Evolutionary conservation across 805 yeast species (phyloP).

Genomic region (Priceomyces melissophilus): DNA sequence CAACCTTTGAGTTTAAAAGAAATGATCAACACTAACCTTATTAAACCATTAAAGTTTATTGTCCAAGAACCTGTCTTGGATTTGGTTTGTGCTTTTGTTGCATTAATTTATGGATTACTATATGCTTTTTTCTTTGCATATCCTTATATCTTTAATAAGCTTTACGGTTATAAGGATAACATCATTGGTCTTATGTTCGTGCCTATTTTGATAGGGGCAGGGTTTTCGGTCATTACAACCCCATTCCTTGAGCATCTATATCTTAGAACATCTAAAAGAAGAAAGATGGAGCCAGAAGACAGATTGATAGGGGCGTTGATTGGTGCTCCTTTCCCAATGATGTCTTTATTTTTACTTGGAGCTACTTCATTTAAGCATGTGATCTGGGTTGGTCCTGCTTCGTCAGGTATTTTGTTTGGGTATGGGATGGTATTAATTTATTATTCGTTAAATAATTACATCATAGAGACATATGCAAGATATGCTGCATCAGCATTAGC

Average conservation of each 20-base stretch:
- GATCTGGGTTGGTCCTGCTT: slow-evolving; percentile 64
- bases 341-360: slow-evolving; percentile 75
- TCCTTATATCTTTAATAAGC: slow-evolving; percentile 79
- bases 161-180: slow-evolving; percentile 76
- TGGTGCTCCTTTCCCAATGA: slow-evolving; percentile 80
- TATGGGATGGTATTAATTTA: slow-evolving; percentile 60
- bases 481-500: slow-evolving; percentile 80
- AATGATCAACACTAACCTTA: slow-evolving; percentile 65
- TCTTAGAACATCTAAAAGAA: slow-evolving; percentile 43
- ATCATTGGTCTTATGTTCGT: slow-evolving; percentile 82
- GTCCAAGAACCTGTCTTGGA: slow-evolving; percentile 82
- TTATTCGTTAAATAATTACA: slow-evolving; percentile 68
- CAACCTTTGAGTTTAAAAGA: slow-evolving; percentile 67
- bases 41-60: slow-evolving; percentile 76
- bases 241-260: slow-evolving; percentile 68
- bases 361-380: slow-evolving; percentile 70
- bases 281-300: slow-evolving; percentile 76
- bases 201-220: slow-evolving; percentile 87
- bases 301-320: slow-evolving; percentile 77
- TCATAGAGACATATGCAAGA: slow-evolving; percentile 84
- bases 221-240: slow-evolving; percentile 68
- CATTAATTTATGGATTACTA: slow-evolving; percentile 82
- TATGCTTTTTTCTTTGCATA: slow-evolving; percentile 95
- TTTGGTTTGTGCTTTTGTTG: slow-evolving; percentile 79
- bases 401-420: slow-evolving; percentile 57